phyloP scores from a whole-genome alignment of 2,329 filamentous ascomycete genomes.

The Massarina eburnea region DNA sequence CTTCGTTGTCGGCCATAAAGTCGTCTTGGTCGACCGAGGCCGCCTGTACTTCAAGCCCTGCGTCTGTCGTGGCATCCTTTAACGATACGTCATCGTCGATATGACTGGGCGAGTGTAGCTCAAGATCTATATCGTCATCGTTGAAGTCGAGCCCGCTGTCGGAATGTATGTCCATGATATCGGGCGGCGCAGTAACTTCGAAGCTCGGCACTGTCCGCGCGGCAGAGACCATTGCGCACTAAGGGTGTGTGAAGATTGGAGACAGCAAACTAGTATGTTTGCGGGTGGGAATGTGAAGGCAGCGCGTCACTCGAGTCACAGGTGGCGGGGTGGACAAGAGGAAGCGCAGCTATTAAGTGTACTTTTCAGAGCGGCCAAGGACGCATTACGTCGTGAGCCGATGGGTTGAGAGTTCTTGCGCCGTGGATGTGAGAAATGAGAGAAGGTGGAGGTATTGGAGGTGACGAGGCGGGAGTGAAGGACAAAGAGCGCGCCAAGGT shows the following conservation, averaged over 20 bases:
- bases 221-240: conserved; percentile 25
- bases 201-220: conserved; percentile 23
- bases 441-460: background rate
- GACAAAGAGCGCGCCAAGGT: conserved; percentile 3
- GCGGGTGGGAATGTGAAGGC: conserved; percentile 7
- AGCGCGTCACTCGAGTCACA: conserved; percentile 22
- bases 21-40: conserved; percentile 32
- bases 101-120: conserved; percentile 20
- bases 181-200: conserved; percentile 44
- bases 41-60: conserved; percentile 19
- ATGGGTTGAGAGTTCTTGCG: background rate
- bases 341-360: background rate
- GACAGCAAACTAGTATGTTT: background rate
- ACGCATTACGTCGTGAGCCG: conserved; percentile 3
- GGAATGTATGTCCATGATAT: conserved; percentile 60
- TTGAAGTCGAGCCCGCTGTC: conserved; percentile 54
- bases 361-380: background rate
- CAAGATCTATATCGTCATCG: conserved; percentile 58
- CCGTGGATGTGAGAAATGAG: background rate
- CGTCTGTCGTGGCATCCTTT: conserved; percentile 50
- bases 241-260: background rate
- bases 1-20: conserved; percentile 41
- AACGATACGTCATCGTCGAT: conserved; percentile 53
- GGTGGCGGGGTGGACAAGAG: conserved; percentile 7
- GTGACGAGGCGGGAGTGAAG: background rate